Evolutionary conservation across 2,329 filamentous ascomycete genomes (phyloP).

Genomic region (Apiospora sp.): DNA sequence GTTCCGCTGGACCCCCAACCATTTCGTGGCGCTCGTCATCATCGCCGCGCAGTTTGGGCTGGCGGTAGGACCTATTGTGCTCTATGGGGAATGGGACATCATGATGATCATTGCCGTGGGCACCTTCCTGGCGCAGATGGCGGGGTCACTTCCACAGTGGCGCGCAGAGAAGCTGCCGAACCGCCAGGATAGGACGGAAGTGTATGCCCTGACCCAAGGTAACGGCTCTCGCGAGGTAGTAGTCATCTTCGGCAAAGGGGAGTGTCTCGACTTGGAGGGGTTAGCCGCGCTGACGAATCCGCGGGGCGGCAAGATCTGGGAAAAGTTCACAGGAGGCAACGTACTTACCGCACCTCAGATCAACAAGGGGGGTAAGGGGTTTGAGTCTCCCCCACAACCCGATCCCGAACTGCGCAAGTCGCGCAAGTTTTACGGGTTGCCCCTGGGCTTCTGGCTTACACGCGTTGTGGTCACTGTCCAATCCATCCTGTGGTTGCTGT

Average conservation of each 20-base stretch:
- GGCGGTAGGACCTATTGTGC: neutral
- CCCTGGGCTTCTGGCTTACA: neutral
- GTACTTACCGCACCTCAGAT: neutral
- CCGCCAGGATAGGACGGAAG: neutral
- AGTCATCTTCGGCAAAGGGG: neutral
- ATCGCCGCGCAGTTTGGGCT: neutral
- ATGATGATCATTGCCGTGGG: neutral
- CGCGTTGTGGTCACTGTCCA: neutral
- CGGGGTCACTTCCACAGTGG: neutral
- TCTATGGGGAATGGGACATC: neutral
- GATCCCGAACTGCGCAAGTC: neutral
- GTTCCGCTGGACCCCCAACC: neutral
- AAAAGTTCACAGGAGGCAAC: neutral
- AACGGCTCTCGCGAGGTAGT: neutral
- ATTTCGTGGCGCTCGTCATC: neutral
- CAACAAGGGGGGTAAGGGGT: fast-evolving
- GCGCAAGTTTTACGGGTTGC: neutral
- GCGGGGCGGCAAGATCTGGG: neutral
- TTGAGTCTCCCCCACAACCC: too few species aligned
- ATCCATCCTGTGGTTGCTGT: neutral
- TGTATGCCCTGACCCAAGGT: neutral
- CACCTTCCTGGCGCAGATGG: neutral
- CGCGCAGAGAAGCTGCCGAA: neutral
- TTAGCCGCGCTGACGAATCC: neutral
- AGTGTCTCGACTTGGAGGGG: neutral